Conservation (phyloP, 176 grass and related monocot species). For the Pontederia paniculata region DNA sequence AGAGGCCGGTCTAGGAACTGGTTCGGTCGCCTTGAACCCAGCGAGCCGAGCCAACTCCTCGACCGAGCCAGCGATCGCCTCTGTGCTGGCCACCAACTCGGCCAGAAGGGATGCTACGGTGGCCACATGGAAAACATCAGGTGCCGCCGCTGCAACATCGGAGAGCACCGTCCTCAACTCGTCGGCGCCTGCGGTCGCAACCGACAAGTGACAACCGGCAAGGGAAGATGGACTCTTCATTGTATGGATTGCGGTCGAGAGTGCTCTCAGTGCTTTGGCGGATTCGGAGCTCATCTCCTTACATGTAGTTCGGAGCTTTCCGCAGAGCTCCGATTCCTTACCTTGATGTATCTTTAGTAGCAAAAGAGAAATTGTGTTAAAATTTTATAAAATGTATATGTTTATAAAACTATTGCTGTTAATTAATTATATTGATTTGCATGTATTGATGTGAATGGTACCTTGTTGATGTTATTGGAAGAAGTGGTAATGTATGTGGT, state of each 20-base stretch:
- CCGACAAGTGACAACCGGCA: constrained; percentile 31
- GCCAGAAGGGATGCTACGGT: constrained; percentile 54
- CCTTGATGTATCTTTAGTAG: not conserved
- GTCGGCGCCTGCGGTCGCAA: constrained; percentile 24
- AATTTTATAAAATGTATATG: not conserved
- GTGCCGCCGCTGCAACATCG: constrained; percentile 24
- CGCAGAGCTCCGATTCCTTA: constrained; percentile 28
- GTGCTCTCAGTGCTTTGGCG: constrained; percentile 51
- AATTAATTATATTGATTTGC: constrained; percentile 30
- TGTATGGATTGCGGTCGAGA: constrained; percentile 36
- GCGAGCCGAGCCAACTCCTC: constrained; percentile 49
- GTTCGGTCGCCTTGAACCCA: constrained; percentile 34
- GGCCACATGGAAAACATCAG: constrained; percentile 44
- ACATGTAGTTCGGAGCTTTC: constrained; percentile 36
- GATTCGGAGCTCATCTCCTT: constrained; percentile 53
- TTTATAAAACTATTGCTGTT: not conserved
- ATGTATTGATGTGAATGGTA: constrained; percentile 28
- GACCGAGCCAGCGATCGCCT: constrained; percentile 37
- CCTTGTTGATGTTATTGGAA: constrained; percentile 39
- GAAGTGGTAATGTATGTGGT: constrained; percentile 38
- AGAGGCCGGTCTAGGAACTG: constrained; percentile 12
- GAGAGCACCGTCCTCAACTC: constrained; percentile 18
- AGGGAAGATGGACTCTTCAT: constrained; percentile 29
- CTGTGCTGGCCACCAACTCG: constrained; percentile 35
- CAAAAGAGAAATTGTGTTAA: not conserved